A percentile compares a stretch with the other conserved stretches of the same genome.
These are phyloP conservation scores for Chytriomyces sp. DNA, from an alignment of 192 early-diverging fungal species.

Conservation along the genomic window DNA sequence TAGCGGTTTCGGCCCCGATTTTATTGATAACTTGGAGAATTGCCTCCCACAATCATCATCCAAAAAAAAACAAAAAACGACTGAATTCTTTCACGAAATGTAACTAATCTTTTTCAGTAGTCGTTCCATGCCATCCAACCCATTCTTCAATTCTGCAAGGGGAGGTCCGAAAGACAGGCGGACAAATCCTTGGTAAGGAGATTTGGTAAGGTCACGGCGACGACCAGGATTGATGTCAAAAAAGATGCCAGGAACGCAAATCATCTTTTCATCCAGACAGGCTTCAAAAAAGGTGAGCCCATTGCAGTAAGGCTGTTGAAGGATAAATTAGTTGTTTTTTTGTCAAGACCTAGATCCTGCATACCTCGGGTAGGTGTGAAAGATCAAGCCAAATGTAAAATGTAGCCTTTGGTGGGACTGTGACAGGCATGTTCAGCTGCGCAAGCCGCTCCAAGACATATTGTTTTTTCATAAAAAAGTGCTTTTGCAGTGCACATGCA, in stretches of 20 bases:
- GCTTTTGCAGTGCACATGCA: slow-evolving; percentile 46
- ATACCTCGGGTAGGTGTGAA: slow-evolving; percentile 39
- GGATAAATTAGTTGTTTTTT: neutral
- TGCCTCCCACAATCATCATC: no score
- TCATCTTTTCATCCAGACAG: slow-evolving; percentile 57
- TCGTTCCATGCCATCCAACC: slow-evolving; percentile 51
- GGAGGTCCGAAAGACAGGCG: slow-evolving; percentile 59
- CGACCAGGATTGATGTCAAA: slow-evolving; percentile 60
- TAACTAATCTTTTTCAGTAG: slow-evolving; percentile 32
- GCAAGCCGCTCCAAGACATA: slow-evolving; percentile 46
- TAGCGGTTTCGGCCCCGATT: no score
- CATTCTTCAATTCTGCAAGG: slow-evolving; percentile 49
- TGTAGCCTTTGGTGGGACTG: slow-evolving; percentile 49
- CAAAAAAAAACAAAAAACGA: no score
- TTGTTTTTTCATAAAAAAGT: slow-evolving; percentile 53
- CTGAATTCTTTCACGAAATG: neutral
- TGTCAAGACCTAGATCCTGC: neutral
- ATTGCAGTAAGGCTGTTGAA: slow-evolving; percentile 47
- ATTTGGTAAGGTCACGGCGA: slow-evolving; percentile 56
- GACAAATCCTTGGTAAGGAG: slow-evolving; percentile 60
- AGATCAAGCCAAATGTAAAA: slow-evolving; percentile 63
- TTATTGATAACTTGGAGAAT: no score
- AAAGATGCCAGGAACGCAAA: slow-evolving; percentile 55
- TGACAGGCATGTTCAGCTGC: slow-evolving; percentile 45
- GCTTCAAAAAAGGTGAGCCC: slow-evolving; percentile 60